Percentiles rank a stretch among this genome's conserved stretches.
phyloP scores from a whole-genome alignment of 495 filamentous ascomycete genomes.

The Aspergillus haitiensis region DNA sequence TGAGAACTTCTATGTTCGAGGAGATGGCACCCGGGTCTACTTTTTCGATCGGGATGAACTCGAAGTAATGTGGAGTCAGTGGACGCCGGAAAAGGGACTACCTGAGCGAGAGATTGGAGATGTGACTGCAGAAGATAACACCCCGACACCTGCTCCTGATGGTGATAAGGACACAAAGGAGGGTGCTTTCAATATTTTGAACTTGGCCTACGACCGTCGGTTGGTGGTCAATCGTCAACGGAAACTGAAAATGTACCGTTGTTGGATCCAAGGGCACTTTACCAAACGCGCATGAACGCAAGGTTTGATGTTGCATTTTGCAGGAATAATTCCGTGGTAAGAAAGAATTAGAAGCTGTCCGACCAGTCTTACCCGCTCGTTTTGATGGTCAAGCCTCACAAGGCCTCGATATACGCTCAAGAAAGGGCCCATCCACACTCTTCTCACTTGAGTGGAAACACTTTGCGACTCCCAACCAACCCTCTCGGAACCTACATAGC shows the following conservation, averaged over 20 bases:
- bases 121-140: slow-evolving; percentile 1
- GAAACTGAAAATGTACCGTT: slow-evolving; percentile 96
- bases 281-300: slow-evolving; percentile 54
- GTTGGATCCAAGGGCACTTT: slow-evolving; percentile 92
- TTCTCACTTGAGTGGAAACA: too few relatives aligned
- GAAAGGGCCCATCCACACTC: too few relatives aligned
- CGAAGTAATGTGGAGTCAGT: slow-evolving; percentile 71
- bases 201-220: slow-evolving; percentile 79
- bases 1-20: slow-evolving; percentile 95
- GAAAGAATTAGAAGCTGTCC: too few relatives aligned
- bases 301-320: too few relatives aligned
- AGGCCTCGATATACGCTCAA: too few relatives aligned
- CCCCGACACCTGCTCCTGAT: not conserved
- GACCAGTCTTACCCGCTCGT: too few relatives aligned
- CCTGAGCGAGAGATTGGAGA: slow-evolving; percentile 22
- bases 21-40: slow-evolving; percentile 94
- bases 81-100: slow-evolving; percentile 40
- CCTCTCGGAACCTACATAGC: too few relatives aligned
- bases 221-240: slow-evolving; percentile 88
- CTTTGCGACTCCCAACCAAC: too few relatives aligned
- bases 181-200: slow-evolving; percentile 63
- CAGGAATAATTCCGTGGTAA: too few relatives aligned
- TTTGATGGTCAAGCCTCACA: too few relatives aligned
- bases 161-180: slow-evolving; percentile 19
- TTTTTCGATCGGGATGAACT: slow-evolving; percentile 92